Base-by-base conservation (phyloP, 2,329 filamentous ascomycete species). In the Monilinia vaccinii-corymbosi region DNA sequence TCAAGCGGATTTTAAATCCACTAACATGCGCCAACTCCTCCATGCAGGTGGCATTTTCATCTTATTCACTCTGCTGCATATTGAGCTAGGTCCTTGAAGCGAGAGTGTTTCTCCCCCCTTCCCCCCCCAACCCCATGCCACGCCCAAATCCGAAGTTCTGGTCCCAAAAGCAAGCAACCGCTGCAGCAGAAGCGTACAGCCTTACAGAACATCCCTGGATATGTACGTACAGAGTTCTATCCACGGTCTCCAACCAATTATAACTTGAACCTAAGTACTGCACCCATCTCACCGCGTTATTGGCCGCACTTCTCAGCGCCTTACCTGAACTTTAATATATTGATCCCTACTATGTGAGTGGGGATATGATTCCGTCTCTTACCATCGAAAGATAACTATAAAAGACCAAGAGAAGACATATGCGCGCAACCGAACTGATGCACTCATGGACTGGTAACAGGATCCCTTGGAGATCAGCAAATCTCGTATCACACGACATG, bases 401-500 rank as follows among this genome's bases (percentile, higher is more conserved):
- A 40, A 40, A 36, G 40, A 40, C 28, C 28, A 46, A 53, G 34
- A 59, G 16, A 59, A 53, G 16, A 32, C 7, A 25, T 11, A 40
- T 40, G 28, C 32, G 46, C 31, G 28, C 52, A 47, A 57, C 34
- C 34, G 8, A 34, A 40, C 18, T 57, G 55, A n/a, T 56, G 28
- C 18, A 56, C 9, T 14, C 31, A 46, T 36, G 23, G 28, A 46
- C 28, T 46, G 52, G 52, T 25, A 56, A 56, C 46, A 18, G 25
- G 28, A 40, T 42, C 21, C n/a, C 46, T 49, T 52, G 50, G 31
- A 61, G 62, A 60, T 61, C n/a, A 36, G 40, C 28, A 45, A 36
- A 63, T 63, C 60, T 64, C 56, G 64, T 65, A 56, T 58, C 49
- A 64, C 60, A 51, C 58, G 64, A 66, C n/a, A 44, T 60, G 61